phyloP scores from a whole-genome alignment of 257 asterid genomes.

The Solanum phureja region DNA sequence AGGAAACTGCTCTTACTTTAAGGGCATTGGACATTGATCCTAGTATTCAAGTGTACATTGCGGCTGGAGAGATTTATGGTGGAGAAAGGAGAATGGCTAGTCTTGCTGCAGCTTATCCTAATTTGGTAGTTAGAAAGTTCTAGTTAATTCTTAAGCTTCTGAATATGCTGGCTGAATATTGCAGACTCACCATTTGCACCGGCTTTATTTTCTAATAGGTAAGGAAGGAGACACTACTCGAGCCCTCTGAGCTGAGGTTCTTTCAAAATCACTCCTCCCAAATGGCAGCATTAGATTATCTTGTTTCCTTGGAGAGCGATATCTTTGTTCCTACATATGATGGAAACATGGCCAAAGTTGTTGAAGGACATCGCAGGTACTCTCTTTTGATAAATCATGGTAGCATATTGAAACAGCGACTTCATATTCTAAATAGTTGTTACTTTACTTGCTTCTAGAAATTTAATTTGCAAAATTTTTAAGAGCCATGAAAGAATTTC shows the following conservation, averaged over 20 bases:
- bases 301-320: slow-evolving; percentile 27
- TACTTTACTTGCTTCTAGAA: not conserved
- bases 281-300: slow-evolving; percentile 34
- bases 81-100: slow-evolving; percentile 15
- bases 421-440: not conserved
- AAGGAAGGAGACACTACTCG: slow-evolving; percentile 23
- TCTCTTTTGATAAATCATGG: not conserved
- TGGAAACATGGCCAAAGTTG: slow-evolving; percentile 37
- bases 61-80: slow-evolving; percentile 30
- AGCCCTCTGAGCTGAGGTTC: slow-evolving; percentile 14
- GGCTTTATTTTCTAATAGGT: slow-evolving; percentile 4
- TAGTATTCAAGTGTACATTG: slow-evolving; percentile 21
- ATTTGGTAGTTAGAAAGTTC: slow-evolving; percentile 5
- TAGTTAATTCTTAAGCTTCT: not conserved
- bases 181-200: not conserved
- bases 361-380: slow-evolving; percentile 38
- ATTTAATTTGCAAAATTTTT: not conserved
- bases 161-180: not conserved
- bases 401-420: not conserved
- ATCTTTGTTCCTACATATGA: slow-evolving; percentile 30
- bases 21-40: slow-evolving; percentile 16
- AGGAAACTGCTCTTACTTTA: slow-evolving; percentile 29
- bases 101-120: slow-evolving; percentile 16
- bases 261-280: slow-evolving; percentile 27
- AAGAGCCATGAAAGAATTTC: not conserved